phyloP scores from a whole-genome alignment of 2,329 filamentous ascomycete species.

The Alternaria sp. region DNA sequence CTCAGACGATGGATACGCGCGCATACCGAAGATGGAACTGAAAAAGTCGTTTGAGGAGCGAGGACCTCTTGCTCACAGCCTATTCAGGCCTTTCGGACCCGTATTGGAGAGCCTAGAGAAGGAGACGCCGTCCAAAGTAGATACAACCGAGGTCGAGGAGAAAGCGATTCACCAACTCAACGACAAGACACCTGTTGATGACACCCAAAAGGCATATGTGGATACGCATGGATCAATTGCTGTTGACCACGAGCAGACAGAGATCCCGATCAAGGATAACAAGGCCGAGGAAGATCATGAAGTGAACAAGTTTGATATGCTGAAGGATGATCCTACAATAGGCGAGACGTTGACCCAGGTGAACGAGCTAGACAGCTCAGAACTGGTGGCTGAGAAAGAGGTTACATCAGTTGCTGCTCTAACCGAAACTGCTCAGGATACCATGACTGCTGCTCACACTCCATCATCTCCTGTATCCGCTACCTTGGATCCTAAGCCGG shows the following conservation, averaged over 20 bases:
- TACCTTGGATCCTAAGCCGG: neutral
- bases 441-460: neutral
- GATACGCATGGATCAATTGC: slow-evolving; percentile 39
- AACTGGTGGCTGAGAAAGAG: neutral
- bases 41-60: slow-evolving; percentile 30
- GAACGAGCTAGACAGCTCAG: neutral
- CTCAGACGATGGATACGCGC: slow-evolving; percentile 40
- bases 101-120: slow-evolving; percentile 38
- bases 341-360: neutral
- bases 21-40: slow-evolving; percentile 19
- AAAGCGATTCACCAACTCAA: slow-evolving; percentile 18
- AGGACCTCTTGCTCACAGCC: slow-evolving; percentile 38
- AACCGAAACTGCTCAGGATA: neutral
- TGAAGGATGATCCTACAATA: slow-evolving; percentile 22
- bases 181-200: slow-evolving; percentile 34
- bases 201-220: slow-evolving; percentile 38
- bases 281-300: neutral
- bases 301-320: slow-evolving; percentile 17
- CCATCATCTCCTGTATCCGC: neutral
- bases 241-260: slow-evolving; percentile 31
- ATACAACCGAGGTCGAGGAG: slow-evolving; percentile 16
- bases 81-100: slow-evolving; percentile 42
- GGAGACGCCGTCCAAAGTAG: slow-evolving; percentile 14
- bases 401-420: neutral
- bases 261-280: slow-evolving; percentile 3